These are phyloP conservation scores for Penicillium turbatum DNA, from an alignment of 495 filamentous ascomycete species.

Conservation along the genomic window DNA sequence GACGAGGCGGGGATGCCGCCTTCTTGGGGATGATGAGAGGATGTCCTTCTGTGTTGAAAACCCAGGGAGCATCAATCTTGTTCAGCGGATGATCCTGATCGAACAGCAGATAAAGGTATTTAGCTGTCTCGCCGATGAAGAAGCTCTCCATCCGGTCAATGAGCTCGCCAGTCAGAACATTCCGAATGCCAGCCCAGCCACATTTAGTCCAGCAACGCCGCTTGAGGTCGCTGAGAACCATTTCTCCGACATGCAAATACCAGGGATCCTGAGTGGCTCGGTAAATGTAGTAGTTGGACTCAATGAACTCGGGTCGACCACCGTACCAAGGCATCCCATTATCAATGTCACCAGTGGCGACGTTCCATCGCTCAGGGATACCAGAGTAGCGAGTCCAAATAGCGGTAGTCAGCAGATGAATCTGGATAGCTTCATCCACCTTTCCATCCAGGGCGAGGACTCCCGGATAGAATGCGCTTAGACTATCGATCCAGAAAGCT, in stretches of 20 bases:
- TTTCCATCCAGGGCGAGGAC: constrained; percentile 83
- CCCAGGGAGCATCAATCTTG: constrained; percentile 75
- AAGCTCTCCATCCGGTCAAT: constrained; percentile 99
- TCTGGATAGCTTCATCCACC: constrained; percentile 82
- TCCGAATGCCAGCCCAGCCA: constrained; percentile 93
- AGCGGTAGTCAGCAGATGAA: constrained; percentile 83
- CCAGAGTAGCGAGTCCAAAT: constrained; percentile 92
- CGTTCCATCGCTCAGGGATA: constrained; percentile 90
- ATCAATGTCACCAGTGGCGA: constrained; percentile 79
- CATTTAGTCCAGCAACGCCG: constrained; percentile 89
- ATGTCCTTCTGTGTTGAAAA: constrained; percentile 95
- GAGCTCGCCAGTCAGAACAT: constrained; percentile 82
- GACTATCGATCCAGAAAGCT: constrained; percentile 90
- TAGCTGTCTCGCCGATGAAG: constrained; percentile 92
- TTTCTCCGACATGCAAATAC: constrained; percentile 94
- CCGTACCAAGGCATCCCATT: constrained; percentile 90
- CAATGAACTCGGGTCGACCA: constrained; percentile 90
- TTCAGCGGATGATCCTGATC: constrained; percentile 84
- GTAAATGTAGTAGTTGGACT: constrained; percentile 91
- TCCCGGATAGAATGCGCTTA: constrained; percentile 92
- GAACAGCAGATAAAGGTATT: constrained; percentile 90
- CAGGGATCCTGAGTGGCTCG: constrained; percentile 91
- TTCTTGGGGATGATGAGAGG: constrained; percentile 77
- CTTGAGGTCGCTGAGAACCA: constrained; percentile 85
- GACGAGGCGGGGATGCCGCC: constrained; percentile 7